Percentiles rank a stretch among this genome's conserved stretches.
phyloP scores from a whole-genome alignment of 768 basidiomycete genomes.

The Porpolomopsis calyptriformis region DNA sequence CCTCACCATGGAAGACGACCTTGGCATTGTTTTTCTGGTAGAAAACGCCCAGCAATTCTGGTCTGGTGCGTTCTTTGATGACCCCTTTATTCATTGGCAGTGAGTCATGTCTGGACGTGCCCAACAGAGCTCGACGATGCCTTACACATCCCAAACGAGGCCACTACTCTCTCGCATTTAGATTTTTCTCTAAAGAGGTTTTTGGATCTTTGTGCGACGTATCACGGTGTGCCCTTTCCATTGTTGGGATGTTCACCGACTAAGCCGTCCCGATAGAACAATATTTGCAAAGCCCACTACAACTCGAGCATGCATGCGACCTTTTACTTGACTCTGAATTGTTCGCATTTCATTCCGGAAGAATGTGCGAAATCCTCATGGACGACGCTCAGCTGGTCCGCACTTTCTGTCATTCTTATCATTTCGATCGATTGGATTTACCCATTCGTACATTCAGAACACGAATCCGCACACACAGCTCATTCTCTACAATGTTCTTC shows the following conservation, averaged over 20 bases:
- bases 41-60: slow-evolving; percentile 83
- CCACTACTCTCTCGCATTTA: slow-evolving; percentile 56
- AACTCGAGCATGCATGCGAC: slow-evolving; percentile 75
- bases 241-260: background rate
- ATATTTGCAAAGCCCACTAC: slow-evolving; percentile 74
- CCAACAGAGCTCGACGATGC: slow-evolving; percentile 78
- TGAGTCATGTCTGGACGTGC: slow-evolving; percentile 2
- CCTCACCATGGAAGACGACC: slow-evolving; percentile 48
- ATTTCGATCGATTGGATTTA: background rate
- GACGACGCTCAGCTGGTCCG: slow-evolving; percentile 59
- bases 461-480: slow-evolving; percentile 80
- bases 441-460: slow-evolving; percentile 33
- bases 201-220: slow-evolving; percentile 67
- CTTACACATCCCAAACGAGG: slow-evolving; percentile 52
- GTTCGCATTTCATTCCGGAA: slow-evolving; percentile 82
- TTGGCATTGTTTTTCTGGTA: slow-evolving; percentile 76
- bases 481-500: slow-evolving; percentile 69
- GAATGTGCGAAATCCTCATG: slow-evolving; percentile 76
- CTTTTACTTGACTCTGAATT: slow-evolving; percentile 76
- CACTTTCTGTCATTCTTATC: slow-evolving; percentile 6
- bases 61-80: slow-evolving; percentile 50
- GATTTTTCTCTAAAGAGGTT: slow-evolving; percentile 74
- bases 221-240: slow-evolving; percentile 36
- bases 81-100: background rate
- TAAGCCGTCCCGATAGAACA: slow-evolving; percentile 38